These are phyloP conservation scores for Theileria sp. DNA, from an alignment of 169 alveolate species.

Conservation along the genomic window DNA sequence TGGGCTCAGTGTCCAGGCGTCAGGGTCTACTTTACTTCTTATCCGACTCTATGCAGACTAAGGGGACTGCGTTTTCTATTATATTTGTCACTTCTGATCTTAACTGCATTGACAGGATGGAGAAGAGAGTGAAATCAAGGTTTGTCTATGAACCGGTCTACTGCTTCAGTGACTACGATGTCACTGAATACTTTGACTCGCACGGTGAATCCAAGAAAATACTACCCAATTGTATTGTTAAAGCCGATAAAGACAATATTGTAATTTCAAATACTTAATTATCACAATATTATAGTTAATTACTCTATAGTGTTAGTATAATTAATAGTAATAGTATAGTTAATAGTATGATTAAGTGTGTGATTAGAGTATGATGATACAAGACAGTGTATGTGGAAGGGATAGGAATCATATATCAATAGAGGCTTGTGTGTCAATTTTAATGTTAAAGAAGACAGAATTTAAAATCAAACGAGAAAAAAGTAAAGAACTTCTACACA, in stretches of 20 bases:
- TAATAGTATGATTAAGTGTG: neutral
- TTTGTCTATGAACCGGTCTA: constrained; percentile 70
- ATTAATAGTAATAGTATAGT: no score
- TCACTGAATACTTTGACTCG: neutral
- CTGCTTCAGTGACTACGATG: constrained; percentile 31
- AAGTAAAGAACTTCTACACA: neutral
- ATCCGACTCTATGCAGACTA: constrained; percentile 62
- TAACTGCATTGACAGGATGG: constrained; percentile 68
- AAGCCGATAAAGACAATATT: constrained; percentile 28
- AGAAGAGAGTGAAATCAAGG: constrained; percentile 75
- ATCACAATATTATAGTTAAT: no score
- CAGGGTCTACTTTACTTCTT: constrained; percentile 71
- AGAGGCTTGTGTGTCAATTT: constrained; percentile 20
- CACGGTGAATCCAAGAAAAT: constrained; percentile 13
- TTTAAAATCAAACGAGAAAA: neutral
- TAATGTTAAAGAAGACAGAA: constrained; percentile 4
- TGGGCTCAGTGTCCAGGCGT: constrained; percentile 59
- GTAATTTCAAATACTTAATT: neutral
- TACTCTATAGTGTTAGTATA: no score
- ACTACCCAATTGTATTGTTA: constrained; percentile 9
- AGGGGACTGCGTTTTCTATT: constrained; percentile 54
- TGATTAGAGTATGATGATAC: constrained; percentile 11
- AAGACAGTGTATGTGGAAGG: constrained; percentile 27
- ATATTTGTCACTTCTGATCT: constrained; percentile 70
- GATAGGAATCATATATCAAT: constrained; percentile 19